Evolutionary conservation across 495 filamentous ascomycete species (phyloP).

Genomic region (Terfezia claveryi): DNA sequence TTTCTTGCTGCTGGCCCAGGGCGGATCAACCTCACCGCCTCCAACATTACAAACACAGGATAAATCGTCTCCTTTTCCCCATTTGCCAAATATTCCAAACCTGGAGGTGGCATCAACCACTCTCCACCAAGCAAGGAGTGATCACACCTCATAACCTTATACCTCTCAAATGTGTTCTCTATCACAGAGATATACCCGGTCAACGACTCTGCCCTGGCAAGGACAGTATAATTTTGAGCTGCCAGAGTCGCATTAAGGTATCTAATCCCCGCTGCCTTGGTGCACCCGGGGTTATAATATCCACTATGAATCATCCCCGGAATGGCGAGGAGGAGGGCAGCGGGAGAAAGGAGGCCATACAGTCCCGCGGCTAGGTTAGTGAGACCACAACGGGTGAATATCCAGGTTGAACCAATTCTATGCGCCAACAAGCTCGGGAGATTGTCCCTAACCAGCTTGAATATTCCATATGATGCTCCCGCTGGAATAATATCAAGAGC

Average conservation of each 20-base stretch:
- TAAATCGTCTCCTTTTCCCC: slow-evolving; percentile 65
- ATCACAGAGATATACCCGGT: slow-evolving; percentile 88
- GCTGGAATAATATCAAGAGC: slow-evolving; percentile 9
- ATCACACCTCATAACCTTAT: slow-evolving; percentile 73
- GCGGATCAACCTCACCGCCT: slow-evolving; percentile 66
- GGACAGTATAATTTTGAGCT: slow-evolving; percentile 33
- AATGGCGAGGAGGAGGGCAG: slow-evolving; percentile 38
- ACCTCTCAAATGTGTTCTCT: slow-evolving; percentile 45
- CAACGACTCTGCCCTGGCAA: slow-evolving; percentile 59
- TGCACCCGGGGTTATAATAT: slow-evolving; percentile 45
- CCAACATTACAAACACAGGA: slow-evolving; percentile 75
- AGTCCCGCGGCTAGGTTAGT: slow-evolving; percentile 39
- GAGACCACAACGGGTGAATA: slow-evolving; percentile 49
- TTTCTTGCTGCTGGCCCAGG: slow-evolving; percentile 22
- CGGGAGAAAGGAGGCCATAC: slow-evolving; percentile 45
- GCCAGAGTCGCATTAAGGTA: slow-evolving; percentile 40
- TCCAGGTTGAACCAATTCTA: slow-evolving; percentile 35
- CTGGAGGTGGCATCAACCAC: slow-evolving; percentile 41
- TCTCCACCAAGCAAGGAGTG: slow-evolving; percentile 90
- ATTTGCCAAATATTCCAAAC: slow-evolving; percentile 21
- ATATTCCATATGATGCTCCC: slow-evolving; percentile 35
- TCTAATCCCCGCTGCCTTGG: slow-evolving; percentile 26
- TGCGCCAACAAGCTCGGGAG: slow-evolving; percentile 29
- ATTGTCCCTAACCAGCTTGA: slow-evolving; percentile 33
- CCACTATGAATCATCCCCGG: slow-evolving; percentile 50